Conservation (phyloP, 225 moss, liverwort and hornwort species). For the Antitrichia curtipendula region DNA sequence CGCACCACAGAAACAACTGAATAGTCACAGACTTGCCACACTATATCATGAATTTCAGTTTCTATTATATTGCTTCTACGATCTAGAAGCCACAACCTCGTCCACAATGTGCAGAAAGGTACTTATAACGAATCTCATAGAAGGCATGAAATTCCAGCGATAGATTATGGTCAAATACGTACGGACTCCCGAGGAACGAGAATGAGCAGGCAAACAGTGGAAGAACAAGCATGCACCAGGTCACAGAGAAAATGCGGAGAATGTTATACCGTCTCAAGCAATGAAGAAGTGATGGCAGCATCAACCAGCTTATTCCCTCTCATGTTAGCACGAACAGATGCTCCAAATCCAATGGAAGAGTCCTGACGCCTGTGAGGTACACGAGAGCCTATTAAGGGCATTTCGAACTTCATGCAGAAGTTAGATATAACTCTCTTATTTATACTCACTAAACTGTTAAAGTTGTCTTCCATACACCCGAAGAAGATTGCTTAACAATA, state of each 20-base stretch:
- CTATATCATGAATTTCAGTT: background rate
- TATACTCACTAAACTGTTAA: background rate
- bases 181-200: background rate
- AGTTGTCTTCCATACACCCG: background rate
- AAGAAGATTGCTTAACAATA: background rate
- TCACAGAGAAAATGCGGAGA: background rate
- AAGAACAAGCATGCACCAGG: background rate
- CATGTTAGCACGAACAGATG: constrained; percentile 90
- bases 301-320: constrained; percentile 70
- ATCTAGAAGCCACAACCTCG: background rate
- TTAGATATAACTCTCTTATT: background rate
- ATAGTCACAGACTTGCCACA: background rate
- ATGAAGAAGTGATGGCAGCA: constrained; percentile 78
- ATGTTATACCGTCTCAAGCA: constrained; percentile 67
- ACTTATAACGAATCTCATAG: background rate
- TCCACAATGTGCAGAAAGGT: background rate
- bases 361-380: constrained; percentile 67
- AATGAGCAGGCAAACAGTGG: background rate
- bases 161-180: background rate
- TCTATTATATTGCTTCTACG: background rate
- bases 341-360: constrained; percentile 95
- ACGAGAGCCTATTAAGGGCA: background rate
- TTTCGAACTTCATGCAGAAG: background rate
- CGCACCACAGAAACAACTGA: background rate
- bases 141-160: background rate